These are phyloP conservation scores for Hippophae tibetana DNA, from an alignment of 306 rosid species.

Conservation along the genomic window DNA sequence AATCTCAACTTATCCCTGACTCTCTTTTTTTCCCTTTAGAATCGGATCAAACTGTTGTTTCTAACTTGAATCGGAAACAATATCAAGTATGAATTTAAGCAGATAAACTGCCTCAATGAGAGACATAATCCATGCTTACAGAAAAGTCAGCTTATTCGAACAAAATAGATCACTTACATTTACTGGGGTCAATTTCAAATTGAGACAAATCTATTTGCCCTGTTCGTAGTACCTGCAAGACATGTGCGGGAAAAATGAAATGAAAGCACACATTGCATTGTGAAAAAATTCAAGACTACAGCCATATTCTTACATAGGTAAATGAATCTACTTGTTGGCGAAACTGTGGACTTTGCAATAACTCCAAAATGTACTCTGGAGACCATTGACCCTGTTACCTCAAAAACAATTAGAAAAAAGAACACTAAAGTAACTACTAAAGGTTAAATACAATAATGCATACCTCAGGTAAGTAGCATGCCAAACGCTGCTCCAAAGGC, in stretches of 20 bases:
- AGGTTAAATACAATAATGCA: slow-evolving; percentile 18
- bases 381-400: slow-evolving; percentile 70
- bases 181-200: slow-evolving; percentile 93
- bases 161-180: slow-evolving; percentile 51
- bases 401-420: slow-evolving; percentile 7
- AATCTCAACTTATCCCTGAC: background rate
- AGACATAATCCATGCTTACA: background rate
- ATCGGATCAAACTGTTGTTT: background rate
- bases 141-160: slow-evolving; percentile 7
- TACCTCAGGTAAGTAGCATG: slow-evolving; percentile 86
- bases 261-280: slow-evolving; percentile 2
- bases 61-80: background rate
- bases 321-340: slow-evolving; percentile 94
- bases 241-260: background rate
- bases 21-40: background rate
- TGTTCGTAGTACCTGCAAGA: slow-evolving; percentile 66
- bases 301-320: slow-evolving; percentile 53
- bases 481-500: slow-evolving; percentile 63
- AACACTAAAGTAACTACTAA: slow-evolving; percentile 2
- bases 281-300: slow-evolving; percentile 3
- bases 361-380: slow-evolving; percentile 71
- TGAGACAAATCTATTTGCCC: slow-evolving; percentile 91
- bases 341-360: slow-evolving; percentile 90
- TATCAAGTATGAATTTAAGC: background rate
- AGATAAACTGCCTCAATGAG: background rate